Evolutionary conservation across 805 yeast species (phyloP).

Genomic region (Candida incommunis): DNA sequence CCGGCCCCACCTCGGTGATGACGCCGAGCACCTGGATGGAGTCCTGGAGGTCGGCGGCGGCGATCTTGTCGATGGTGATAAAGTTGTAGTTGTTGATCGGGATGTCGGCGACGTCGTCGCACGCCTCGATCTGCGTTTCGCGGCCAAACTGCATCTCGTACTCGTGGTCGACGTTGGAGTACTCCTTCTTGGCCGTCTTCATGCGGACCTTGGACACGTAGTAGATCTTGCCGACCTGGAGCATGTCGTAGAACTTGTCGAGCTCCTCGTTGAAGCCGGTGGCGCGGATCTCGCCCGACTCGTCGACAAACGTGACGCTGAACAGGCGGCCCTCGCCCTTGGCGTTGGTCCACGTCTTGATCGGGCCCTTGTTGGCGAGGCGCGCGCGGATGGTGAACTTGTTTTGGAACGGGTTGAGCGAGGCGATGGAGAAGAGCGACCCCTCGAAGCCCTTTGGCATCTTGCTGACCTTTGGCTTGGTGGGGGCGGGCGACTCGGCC

Average conservation of each 20-base stretch:
- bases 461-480: background rate
- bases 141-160: slow-evolving; percentile 75
- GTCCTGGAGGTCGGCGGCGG: slow-evolving; percentile 38
- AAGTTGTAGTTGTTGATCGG: slow-evolving; percentile 74
- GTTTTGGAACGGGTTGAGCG: slow-evolving; percentile 80
- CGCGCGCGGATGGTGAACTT: slow-evolving; percentile 90
- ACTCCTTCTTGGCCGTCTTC: slow-evolving; percentile 73
- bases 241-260: slow-evolving; percentile 55
- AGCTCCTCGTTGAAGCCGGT: slow-evolving; percentile 87
- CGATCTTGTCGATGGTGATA: slow-evolving; percentile 51
- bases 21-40: slow-evolving; percentile 82
- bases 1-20: slow-evolving; percentile 60
- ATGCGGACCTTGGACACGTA: slow-evolving; percentile 71
- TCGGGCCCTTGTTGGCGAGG: slow-evolving; percentile 74
- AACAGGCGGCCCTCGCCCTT: slow-evolving; percentile 85
- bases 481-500: background rate
- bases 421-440: slow-evolving; percentile 49
- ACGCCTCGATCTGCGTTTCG: slow-evolving; percentile 59
- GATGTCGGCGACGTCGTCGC: slow-evolving; percentile 39
- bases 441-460: background rate
- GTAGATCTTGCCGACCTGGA: slow-evolving; percentile 84
- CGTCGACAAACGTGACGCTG: slow-evolving; percentile 78
- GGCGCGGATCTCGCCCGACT: slow-evolving; percentile 91
- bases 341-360: slow-evolving; percentile 76
- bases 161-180: slow-evolving; percentile 70